phyloP scores from a whole-genome alignment of 148 eudicot species.

The Limonium bicolor region DNA sequence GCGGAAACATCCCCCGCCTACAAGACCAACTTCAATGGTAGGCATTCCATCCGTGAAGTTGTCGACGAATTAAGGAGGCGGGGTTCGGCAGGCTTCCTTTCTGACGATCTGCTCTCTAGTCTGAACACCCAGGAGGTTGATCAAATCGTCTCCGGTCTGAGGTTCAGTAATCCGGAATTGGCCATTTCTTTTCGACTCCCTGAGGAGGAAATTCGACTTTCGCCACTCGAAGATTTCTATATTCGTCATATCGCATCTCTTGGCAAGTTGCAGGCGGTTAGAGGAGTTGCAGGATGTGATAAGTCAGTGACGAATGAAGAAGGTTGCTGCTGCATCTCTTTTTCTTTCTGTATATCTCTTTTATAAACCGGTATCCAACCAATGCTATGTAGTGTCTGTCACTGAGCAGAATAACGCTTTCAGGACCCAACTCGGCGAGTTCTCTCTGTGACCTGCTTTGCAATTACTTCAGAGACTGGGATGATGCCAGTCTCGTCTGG shows the following conservation, averaged over 20 bases:
- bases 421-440: conserved; percentile 55
- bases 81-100: conserved; percentile 9
- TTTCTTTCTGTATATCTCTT: too few species aligned
- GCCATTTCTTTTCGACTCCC: conserved; percentile 26
- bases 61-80: conserved; percentile 8
- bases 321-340: conserved; percentile 17
- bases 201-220: conserved; percentile 35
- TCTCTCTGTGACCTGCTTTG: conserved; percentile 45
- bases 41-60: conserved; percentile 7
- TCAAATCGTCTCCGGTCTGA: conserved; percentile 19
- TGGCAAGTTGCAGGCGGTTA: conserved; percentile 24
- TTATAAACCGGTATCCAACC: too few species aligned
- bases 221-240: conserved; percentile 24
- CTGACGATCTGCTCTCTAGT: conserved; percentile 5
- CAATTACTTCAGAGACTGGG: conserved; percentile 34
- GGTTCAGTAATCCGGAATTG: conserved; percentile 10
- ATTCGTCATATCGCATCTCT: conserved; percentile 40
- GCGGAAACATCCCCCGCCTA: too few species aligned
- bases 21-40: too few species aligned
- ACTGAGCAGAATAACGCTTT: neutral
- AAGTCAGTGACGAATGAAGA: conserved; percentile 21
- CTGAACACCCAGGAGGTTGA: conserved; percentile 20
- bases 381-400: too few species aligned
- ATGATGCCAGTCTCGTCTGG: conserved; percentile 45
- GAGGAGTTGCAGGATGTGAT: conserved; percentile 24